These are phyloP conservation scores for Aspergillus egyptiacus DNA, from an alignment of 495 filamentous ascomycete genomes.

Conservation along the genomic window DNA sequence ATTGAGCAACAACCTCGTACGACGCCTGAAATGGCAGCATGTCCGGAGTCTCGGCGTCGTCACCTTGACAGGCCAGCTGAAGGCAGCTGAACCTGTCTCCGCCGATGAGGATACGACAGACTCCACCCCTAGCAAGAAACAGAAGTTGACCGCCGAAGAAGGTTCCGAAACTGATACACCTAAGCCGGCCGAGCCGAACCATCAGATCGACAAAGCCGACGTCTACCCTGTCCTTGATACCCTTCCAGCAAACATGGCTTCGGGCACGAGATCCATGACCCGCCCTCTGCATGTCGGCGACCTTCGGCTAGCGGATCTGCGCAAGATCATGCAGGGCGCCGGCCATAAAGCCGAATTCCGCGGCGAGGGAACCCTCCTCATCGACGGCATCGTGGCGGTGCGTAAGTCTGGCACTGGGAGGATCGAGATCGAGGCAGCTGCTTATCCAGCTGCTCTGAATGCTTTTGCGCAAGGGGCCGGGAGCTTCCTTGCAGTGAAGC, in stretches of 20 bases:
- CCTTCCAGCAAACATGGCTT: slow-evolving; percentile 67
- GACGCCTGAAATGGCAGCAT: slow-evolving; percentile 87
- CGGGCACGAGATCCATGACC: slow-evolving; percentile 68
- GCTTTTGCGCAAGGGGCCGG: slow-evolving; percentile 34
- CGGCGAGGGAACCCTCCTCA: slow-evolving; percentile 84
- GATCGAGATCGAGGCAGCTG: slow-evolving; percentile 82
- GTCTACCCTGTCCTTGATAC: slow-evolving; percentile 65
- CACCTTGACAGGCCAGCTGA: slow-evolving; percentile 66
- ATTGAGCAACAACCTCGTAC: slow-evolving; percentile 73
- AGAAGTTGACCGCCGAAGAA: slow-evolving; percentile 46
- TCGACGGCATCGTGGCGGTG: slow-evolving; percentile 83
- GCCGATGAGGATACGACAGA: slow-evolving; percentile 36
- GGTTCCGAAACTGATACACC: slow-evolving; percentile 16
- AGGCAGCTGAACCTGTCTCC: slow-evolving; percentile 25
- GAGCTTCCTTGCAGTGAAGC: slow-evolving; percentile 72
- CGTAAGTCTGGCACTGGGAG: slow-evolving; percentile 78
- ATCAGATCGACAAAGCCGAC: slow-evolving; percentile 27
- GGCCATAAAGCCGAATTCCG: slow-evolving; percentile 89
- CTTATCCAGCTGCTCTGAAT: slow-evolving; percentile 36
- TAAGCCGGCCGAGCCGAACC: slow-evolving; percentile 9
- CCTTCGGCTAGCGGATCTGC: slow-evolving; percentile 78
- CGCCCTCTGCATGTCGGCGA: slow-evolving; percentile 95
- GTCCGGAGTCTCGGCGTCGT: slow-evolving; percentile 85
- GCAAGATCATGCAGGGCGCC: slow-evolving; percentile 71
- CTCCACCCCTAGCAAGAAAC: slow-evolving; percentile 57